Evolutionary conservation across 2,329 filamentous ascomycete species (phyloP), one percentile per base, ranked within the genome.

Genomic region (Cercospora beticola): DNA sequence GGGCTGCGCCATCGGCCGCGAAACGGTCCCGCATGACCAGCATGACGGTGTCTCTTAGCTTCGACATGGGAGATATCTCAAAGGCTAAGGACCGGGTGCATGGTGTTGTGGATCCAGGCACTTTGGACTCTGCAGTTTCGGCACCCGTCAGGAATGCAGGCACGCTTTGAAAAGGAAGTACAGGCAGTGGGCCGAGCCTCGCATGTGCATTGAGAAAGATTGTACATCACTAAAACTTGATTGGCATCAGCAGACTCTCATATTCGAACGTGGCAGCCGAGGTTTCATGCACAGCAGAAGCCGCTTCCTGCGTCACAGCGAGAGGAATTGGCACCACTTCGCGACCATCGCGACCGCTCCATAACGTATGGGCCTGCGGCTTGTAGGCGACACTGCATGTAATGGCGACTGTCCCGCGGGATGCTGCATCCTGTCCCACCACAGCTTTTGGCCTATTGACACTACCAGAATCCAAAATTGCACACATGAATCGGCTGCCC

Each of bases 21-120:
- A 63, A 69, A 67, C 62, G 64, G 71, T 63, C 69, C 67, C 69
- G 69, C 66, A 59, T 70, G 71, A 67, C 69, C 67, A 68, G 63
- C 49, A 59, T 66, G 64, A 61, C 64, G 69, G 65, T 70, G 67
- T 64, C 58, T 58, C 43, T 65, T 68, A 71, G 67, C 69, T 70
- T 69, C 65, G 54, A 63, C 62, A 64, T 43, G 64, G 63, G 66
- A 71, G 57, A 69, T 65, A 65, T 65, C 28, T 31, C 66, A 65
- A 66, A 59, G 30, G 68, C 71, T 69, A 67, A 62, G 58, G n/a
- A 64, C 58, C 65, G 33, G 64, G 62, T 70, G 65, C 65, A 65
- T 68, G 62, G 65, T 64, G 67, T 68, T 65, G 71, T 64, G 56
- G 69, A 67, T 65, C 68, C 67, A 70, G 65, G 65, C 43, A 66